phyloP scores from a whole-genome alignment of 495 filamentous ascomycete genomes.

The Chaetomium cochliodes region DNA sequence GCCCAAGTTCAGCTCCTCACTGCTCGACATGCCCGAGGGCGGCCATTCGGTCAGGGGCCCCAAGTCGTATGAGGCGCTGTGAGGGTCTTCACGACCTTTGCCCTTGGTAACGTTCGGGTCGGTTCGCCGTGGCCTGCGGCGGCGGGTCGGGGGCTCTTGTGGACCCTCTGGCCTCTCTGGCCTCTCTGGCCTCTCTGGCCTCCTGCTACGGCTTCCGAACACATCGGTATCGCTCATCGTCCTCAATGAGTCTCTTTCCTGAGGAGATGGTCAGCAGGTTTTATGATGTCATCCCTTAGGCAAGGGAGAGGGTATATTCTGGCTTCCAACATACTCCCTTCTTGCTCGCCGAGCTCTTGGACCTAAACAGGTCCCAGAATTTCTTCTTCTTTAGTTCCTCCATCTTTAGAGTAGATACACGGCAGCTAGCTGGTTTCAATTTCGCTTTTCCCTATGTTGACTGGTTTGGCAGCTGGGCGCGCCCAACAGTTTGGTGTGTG shows the following conservation, averaged over 20 bases:
- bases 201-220: conserved; percentile 1
- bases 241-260: conserved; percentile 22
- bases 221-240: conserved; percentile 22
- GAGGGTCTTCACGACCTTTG: conserved; percentile 42
- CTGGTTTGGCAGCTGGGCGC: neutral
- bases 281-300: neutral
- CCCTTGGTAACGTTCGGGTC: conserved; percentile 43
- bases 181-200: conserved; percentile 18
- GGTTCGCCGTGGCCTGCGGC: conserved; percentile 43
- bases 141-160: conserved; percentile 24
- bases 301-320: neutral
- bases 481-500: neutral
- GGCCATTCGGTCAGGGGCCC: conserved; percentile 50
- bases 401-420: neutral
- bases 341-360: conserved; percentile 25
- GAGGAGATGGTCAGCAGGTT: conserved; percentile 9
- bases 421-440: neutral
- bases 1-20: conserved; percentile 45
- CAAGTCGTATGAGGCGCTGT: conserved; percentile 36
- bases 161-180: conserved; percentile 14
- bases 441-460: neutral
- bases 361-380: conserved; percentile 25
- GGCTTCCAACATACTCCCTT: conserved; percentile 16
- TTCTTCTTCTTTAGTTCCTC: conserved; percentile 26
- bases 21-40: conserved; percentile 43